These are phyloP conservation scores for Rhododendron henanense DNA, from an alignment of 148 eudicot genomes.

Conservation along the genomic window DNA sequence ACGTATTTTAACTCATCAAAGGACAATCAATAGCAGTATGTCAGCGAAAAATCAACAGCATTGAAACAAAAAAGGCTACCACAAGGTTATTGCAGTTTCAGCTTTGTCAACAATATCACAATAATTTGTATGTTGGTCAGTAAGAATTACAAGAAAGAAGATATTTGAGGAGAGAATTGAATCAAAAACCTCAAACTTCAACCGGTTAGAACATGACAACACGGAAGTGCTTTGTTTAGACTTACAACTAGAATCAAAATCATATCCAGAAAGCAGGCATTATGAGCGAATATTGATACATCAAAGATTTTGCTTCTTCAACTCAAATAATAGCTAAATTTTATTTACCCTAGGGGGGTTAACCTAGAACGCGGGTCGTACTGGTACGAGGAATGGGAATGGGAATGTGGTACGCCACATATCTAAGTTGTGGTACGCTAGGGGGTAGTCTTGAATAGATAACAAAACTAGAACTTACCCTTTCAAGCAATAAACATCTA, in stretches of 20 bases:
- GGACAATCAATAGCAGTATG: background rate
- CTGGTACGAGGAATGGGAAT: no score
- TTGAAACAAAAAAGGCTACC: background rate
- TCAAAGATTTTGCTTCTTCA: background rate
- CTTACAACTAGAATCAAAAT: conserved; percentile 1
- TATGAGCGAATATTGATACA: background rate
- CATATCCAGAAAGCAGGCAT: background rate
- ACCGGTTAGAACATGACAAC: background rate
- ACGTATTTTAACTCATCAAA: background rate
- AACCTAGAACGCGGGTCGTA: no score
- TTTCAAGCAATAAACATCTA: no score
- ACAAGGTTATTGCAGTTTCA: background rate
- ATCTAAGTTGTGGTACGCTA: no score
- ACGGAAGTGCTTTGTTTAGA: background rate
- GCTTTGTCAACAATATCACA: background rate
- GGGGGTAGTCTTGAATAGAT: no score
- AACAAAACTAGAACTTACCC: no score
- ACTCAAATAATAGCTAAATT: background rate
- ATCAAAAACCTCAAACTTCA: background rate
- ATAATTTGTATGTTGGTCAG: background rate
- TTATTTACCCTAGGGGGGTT: background rate
- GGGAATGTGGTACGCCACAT: no score
- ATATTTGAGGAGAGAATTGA: background rate
- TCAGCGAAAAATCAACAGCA: background rate
- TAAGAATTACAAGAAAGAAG: background rate